Conservation (phyloP, 1,139 yeast genomes). For the Geotrichum macrosporum region DNA sequence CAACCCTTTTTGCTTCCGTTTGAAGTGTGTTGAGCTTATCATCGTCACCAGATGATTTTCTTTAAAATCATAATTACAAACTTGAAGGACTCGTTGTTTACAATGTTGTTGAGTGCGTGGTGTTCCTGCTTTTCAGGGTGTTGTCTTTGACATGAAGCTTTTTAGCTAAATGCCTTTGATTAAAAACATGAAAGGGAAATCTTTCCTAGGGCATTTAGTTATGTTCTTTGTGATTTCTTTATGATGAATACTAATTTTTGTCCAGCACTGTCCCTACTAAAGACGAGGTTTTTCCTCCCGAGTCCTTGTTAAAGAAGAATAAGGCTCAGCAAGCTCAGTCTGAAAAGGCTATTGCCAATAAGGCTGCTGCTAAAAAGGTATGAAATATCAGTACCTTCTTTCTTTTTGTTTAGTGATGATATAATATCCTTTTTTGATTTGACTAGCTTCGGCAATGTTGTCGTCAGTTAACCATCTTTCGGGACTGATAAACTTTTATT, state of each 20-base stretch:
- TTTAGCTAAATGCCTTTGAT: conserved; percentile 20
- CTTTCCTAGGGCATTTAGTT: conserved; percentile 10
- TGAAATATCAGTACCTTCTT: conserved; percentile 36
- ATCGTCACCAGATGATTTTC: conserved; percentile 6
- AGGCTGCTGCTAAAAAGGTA: conserved; percentile 91
- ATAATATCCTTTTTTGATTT: conserved; percentile 24
- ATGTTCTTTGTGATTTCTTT: conserved; percentile 14
- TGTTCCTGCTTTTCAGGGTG: conserved; percentile 21
- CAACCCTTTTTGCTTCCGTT: conserved; percentile 18
- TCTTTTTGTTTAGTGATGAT: conserved; percentile 22
- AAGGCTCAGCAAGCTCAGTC: conserved; percentile 59
- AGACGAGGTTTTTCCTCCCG: conserved; percentile 57
- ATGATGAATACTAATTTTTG: conserved; percentile 5
- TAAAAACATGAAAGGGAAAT: conserved; percentile 24
- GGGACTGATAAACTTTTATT: conserved; percentile 66
- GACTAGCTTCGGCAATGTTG: conserved; percentile 62
- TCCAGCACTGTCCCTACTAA: conserved; percentile 32
- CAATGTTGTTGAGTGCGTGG: conserved; percentile 22
- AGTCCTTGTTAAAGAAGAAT: conserved; percentile 91
- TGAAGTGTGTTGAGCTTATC: conserved; percentile 26
- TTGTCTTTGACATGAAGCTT: conserved; percentile 21
- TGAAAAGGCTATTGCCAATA: conserved; percentile 75
- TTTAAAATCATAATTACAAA: conserved; percentile 12
- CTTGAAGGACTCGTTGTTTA: conserved; percentile 6
- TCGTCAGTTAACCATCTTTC: conserved; percentile 99